These are phyloP conservation scores for Tillandsia leiboldiana DNA, from an alignment of 176 grass and related monocot species.

Conservation along the genomic window DNA sequence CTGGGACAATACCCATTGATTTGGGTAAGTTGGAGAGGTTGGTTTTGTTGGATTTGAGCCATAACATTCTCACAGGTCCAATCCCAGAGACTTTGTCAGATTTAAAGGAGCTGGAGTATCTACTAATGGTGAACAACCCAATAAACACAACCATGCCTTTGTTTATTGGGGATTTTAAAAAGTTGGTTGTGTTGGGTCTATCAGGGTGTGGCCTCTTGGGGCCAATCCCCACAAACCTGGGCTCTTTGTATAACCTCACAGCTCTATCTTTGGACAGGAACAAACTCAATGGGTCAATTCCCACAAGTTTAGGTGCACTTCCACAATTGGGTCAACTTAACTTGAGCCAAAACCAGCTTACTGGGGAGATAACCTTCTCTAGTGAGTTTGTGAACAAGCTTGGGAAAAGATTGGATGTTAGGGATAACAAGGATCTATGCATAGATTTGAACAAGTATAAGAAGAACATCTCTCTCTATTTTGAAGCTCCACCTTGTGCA, in stretches of 20 bases:
- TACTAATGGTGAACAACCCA: conserved; percentile 67
- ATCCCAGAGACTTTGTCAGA: conserved; percentile 34
- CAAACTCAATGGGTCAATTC: conserved; percentile 54
- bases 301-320: conserved; percentile 40
- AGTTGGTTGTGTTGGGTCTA: conserved; percentile 62
- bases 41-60: conserved; percentile 68
- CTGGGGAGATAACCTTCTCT: conserved; percentile 62
- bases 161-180: conserved; percentile 44
- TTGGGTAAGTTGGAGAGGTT: conserved; percentile 38
- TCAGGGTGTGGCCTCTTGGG: conserved; percentile 56
- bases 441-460: conserved; percentile 25
- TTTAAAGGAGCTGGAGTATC: conserved; percentile 50
- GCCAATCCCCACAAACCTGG: conserved; percentile 41
- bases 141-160: conserved; percentile 51
- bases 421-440: conserved; percentile 60
- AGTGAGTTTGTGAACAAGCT: conserved; percentile 60
- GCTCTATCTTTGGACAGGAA: conserved; percentile 75
- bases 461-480: conserved; percentile 20
- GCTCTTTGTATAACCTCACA: conserved; percentile 37
- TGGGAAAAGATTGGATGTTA: conserved; percentile 60
- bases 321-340: conserved; percentile 76
- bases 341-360: conserved; percentile 76
- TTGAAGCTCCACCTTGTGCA: conserved; percentile 48
- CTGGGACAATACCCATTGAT: conserved; percentile 44
- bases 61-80: conserved; percentile 49